Base-by-base conservation (phyloP, 192 early-diverging fungal genomes). In the Linnemannia zychae region DNA sequence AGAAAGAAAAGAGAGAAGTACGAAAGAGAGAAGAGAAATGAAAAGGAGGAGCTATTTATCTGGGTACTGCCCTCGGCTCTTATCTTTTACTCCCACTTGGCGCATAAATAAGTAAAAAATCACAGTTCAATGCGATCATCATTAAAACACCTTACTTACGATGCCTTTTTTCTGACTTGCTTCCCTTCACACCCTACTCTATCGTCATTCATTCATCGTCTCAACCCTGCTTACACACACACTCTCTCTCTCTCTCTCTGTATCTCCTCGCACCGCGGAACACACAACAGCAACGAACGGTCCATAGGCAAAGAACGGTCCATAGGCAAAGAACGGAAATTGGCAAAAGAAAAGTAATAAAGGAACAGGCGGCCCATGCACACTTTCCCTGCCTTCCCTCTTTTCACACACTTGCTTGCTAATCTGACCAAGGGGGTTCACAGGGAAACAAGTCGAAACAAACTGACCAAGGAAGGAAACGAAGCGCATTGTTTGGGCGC, bases 21-120 rank as follows among this genome's bases (percentile, higher is more conserved):
- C n/a, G n/a, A n/a, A 9, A 9, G 40, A 44, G 40, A 9, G 40
- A 44, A 31, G 16, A 20, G 40, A 57, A 67, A 31, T 28, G 74
- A 46, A 53, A n/a, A 34, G 24, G 31, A 70, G 38, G 71, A 48
- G 52, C 22, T 57, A 24, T 63, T 63, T 63, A 63, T 63, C 57
- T 11, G 7, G 24, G 57, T 63, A 15, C 24, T 13, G 15, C 12
- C 22, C n/a, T 57, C 53, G 53, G 28, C 28, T 28, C 24, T 16
- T 63, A 31, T 63, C 57, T 31, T 24, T 31, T 28, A 31, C 12
- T 63, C 57, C 28, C 57, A 11, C 12, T 63, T 12, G 1, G 18
- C 37, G 73, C 36, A 68, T 38, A 36, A 68, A 67, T 33, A 52
- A 33, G 12, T 20, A 22, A 67, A 13, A 4, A 24, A 2, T 15